Conservation (phyloP, 2,329 filamentous ascomycete species). For the Trichoderma koningiopsis region DNA sequence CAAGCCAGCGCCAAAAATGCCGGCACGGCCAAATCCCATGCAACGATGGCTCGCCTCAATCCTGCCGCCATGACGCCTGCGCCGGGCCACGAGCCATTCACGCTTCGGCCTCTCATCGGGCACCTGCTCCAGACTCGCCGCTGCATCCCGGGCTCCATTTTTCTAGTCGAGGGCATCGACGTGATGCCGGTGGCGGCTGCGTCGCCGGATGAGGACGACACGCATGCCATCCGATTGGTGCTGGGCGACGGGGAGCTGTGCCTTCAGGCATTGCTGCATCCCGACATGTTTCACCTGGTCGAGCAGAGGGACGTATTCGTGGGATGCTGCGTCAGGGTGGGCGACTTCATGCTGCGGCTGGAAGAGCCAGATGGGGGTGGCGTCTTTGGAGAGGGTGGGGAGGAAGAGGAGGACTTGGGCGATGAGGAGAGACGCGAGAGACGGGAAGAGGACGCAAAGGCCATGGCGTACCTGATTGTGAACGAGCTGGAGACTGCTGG, state of each 20-base stretch:
- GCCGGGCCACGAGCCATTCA: conserved; percentile 33
- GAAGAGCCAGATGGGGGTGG: background rate
- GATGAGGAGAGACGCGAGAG: background rate
- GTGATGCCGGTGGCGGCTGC: conserved; percentile 34
- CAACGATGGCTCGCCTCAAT: conserved; percentile 34
- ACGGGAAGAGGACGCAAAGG: conserved; percentile 6
- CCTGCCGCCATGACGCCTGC: conserved; percentile 34
- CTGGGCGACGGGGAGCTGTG: conserved; percentile 57
- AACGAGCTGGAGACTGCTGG: conserved; percentile 50
- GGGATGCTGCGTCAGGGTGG: conserved; percentile 53
- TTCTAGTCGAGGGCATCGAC: conserved; percentile 53
- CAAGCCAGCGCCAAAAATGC: conserved; percentile 1
- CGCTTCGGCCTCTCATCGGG: conserved; percentile 45
- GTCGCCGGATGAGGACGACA: conserved; percentile 38
- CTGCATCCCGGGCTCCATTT: conserved; percentile 51
- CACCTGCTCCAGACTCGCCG: conserved; percentile 53
- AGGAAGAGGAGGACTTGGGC: background rate
- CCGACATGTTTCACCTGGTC: conserved; percentile 52
- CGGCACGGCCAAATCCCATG: background rate
- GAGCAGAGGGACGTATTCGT: conserved; percentile 48
- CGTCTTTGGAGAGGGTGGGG: background rate
- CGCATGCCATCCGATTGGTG: conserved; percentile 51
- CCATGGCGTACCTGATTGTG: conserved; percentile 50
- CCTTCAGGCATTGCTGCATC: conserved; percentile 54
- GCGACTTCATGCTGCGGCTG: conserved; percentile 41